Evolutionary conservation across 352 stramenopile species (phyloP).

Genomic region (Phytophthora citricola): DNA sequence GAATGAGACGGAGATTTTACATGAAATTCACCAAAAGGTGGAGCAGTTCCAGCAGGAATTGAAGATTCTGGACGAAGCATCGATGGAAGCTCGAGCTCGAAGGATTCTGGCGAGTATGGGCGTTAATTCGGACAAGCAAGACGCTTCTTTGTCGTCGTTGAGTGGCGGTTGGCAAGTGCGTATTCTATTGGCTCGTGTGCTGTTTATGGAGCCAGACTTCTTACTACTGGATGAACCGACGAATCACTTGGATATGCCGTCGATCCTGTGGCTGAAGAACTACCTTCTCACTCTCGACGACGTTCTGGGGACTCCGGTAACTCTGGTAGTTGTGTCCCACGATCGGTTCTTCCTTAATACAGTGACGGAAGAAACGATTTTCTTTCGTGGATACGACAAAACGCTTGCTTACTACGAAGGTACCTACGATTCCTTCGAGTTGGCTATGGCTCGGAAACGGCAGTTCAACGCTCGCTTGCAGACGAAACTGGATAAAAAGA

Average conservation of each 20-base stretch:
- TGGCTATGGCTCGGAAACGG: slow-evolving; percentile 56
- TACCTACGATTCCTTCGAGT: slow-evolving; percentile 68
- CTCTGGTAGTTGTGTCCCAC: slow-evolving; percentile 92
- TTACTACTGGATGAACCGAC: slow-evolving; percentile 95
- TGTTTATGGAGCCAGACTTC: slow-evolving; percentile 88
- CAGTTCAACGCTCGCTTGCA: slow-evolving; percentile 57
- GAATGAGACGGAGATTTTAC: slow-evolving; percentile 46
- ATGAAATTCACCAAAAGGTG: slow-evolving; percentile 48
- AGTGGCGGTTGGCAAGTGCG: slow-evolving; percentile 73
- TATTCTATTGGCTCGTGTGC: slow-evolving; percentile 61
- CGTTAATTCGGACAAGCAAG: slow-evolving; percentile 88
- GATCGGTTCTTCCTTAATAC: slow-evolving; percentile 95
- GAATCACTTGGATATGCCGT: slow-evolving; percentile 97
- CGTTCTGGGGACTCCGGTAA: slow-evolving; percentile 71
- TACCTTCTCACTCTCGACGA: slow-evolving; percentile 95
- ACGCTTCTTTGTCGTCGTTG: slow-evolving; percentile 48
- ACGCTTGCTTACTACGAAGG: slow-evolving; percentile 65
- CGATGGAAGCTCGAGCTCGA: slow-evolving; percentile 57
- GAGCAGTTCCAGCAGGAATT: slow-evolving; percentile 52
- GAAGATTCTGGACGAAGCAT: slow-evolving; percentile 56
- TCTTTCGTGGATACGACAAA: slow-evolving; percentile 66
- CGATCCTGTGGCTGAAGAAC: slow-evolving; percentile 96
- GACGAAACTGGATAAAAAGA: slow-evolving; percentile 59
- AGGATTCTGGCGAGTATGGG: slow-evolving; percentile 65
- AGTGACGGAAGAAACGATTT: slow-evolving; percentile 67